Conservation (phyloP, 2,329 filamentous ascomycete genomes). For the Penicillium brasilianum region DNA sequence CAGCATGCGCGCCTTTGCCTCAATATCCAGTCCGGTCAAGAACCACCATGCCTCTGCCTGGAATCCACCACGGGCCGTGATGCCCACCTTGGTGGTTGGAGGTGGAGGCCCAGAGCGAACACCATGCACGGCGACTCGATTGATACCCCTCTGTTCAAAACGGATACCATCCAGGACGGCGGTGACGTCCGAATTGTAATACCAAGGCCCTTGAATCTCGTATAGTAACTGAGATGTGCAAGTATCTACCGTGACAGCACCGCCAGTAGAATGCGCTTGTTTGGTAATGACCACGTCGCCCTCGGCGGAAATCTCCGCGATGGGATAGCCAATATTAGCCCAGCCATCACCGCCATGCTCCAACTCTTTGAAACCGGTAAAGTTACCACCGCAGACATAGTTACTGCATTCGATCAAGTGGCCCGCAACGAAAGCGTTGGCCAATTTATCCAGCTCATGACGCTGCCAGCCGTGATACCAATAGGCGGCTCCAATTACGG, state of each 20-base stretch:
- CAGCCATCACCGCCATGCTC: constrained; percentile 43
- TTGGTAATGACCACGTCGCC: constrained; percentile 53
- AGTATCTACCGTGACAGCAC: constrained; percentile 55
- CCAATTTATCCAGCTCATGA: constrained; percentile 44
- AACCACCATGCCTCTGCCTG: constrained; percentile 55
- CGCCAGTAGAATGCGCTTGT: constrained; percentile 44
- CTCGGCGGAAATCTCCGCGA: constrained; percentile 50
- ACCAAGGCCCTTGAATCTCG: constrained; percentile 61
- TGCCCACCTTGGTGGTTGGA: constrained; percentile 57
- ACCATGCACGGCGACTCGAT: constrained; percentile 58
- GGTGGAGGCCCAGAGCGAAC: constrained; percentile 52
- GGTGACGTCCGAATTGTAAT: constrained; percentile 63
- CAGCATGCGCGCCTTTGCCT: constrained; percentile 53
- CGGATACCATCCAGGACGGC: constrained; percentile 57
- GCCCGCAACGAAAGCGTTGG: constrained; percentile 47
- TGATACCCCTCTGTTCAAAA: constrained; percentile 57
- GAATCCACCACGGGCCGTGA: constrained; percentile 54
- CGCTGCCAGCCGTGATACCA: constrained; percentile 53
- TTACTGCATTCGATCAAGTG: constrained; percentile 49
- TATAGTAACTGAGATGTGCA: constrained; percentile 60
- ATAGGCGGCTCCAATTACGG: constrained; percentile 49
- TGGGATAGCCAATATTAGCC: constrained; percentile 54
- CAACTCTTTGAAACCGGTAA: constrained; percentile 48
- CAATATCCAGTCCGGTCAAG: constrained; percentile 51
- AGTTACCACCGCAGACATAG: constrained; percentile 53